phyloP scores from a whole-genome alignment of 768 basidiomycete species.

The Suillus occidentalis region DNA sequence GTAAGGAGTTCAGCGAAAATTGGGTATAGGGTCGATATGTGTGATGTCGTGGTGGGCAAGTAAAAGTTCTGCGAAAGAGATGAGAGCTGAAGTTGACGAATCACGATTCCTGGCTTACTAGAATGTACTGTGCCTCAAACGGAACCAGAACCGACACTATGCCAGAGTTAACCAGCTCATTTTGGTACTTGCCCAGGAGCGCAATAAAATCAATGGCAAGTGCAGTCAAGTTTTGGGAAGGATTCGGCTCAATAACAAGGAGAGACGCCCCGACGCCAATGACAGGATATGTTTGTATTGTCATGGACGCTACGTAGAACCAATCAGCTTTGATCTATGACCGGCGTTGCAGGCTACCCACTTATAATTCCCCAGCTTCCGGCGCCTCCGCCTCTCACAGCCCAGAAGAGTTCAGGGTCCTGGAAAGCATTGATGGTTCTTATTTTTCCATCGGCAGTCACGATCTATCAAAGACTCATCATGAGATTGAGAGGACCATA shows the following conservation, averaged over 20 bases:
- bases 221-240: constrained; percentile 11
- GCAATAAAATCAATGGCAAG: constrained; percentile 22
- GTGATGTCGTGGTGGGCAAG: constrained; percentile 10
- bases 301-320: constrained; percentile 15
- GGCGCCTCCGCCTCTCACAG: constrained; percentile 51
- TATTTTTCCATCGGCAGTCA: constrained; percentile 41
- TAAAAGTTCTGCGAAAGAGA: constrained; percentile 15
- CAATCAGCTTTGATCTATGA: neutral
- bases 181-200: constrained; percentile 22
- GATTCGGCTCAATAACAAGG: constrained; percentile 14
- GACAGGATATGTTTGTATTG: constrained; percentile 14
- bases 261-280: constrained; percentile 15
- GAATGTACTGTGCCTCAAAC: constrained; percentile 10
- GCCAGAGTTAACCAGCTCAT: constrained; percentile 13
- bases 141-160: constrained; percentile 9
- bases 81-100: neutral
- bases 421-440: constrained; percentile 40
- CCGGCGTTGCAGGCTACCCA: constrained; percentile 9
- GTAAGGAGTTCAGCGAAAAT: constrained; percentile 21
- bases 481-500: neutral
- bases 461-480: constrained; percentile 24
- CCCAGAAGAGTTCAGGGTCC: constrained; percentile 54
- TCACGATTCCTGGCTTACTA: constrained; percentile 12
- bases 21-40: constrained; percentile 12
- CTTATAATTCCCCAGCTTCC: constrained; percentile 51